Evolutionary conservation across 2,329 filamentous ascomycete species (phyloP), one percentile per base, ranked within the genome.

Genomic region (Cryphonectria japonica): DNA sequence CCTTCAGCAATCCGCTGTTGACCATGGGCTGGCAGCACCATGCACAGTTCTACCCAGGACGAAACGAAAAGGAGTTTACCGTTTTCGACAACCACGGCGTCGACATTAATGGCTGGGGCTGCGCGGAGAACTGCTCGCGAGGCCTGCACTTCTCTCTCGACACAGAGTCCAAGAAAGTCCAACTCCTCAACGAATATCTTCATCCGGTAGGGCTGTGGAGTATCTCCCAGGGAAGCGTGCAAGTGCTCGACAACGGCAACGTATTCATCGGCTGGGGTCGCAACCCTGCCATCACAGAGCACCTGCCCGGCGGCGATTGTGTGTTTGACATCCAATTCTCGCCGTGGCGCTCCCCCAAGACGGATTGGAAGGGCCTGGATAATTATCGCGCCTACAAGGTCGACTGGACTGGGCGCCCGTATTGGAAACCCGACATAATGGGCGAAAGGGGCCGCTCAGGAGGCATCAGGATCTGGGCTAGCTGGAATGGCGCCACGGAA

Each of bases 21-120:
- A 66, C 68, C 7, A 66, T 70, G 68, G 82, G 81, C 19, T 88
- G 83, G 77, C 86, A 89, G 72, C 83, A 85, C 74, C 81, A 85
- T 74, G 83, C 81, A 5, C 79, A 39, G n/a, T 69, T 77, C 69
- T 83, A 82, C 32, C 79, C 83, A 65, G 78, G 82, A 61, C 75
- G 73, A 7, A 72, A 68, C 60, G 61, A 46, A 22, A 80, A 82
- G 2, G 81, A 83, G 70, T 83, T 86, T 71, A 83, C 83, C 0
- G 78, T 86, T 62, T 86, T 83, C 75, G 84, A 86, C 76, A 86
- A 86, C 75, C 82, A 80, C 39, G 82, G 54, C 22, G 26, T 61
- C 6, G 19, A 50, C 3, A 41, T 70, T 13, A 70, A 70, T 57
- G 63, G 68, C 54, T 67, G 26, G 52, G 68, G 50, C 62, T 70